Base-by-base conservation (phyloP, 2,329 filamentous ascomycete genomes). In the Purpureocillium lavendulum region DNA sequence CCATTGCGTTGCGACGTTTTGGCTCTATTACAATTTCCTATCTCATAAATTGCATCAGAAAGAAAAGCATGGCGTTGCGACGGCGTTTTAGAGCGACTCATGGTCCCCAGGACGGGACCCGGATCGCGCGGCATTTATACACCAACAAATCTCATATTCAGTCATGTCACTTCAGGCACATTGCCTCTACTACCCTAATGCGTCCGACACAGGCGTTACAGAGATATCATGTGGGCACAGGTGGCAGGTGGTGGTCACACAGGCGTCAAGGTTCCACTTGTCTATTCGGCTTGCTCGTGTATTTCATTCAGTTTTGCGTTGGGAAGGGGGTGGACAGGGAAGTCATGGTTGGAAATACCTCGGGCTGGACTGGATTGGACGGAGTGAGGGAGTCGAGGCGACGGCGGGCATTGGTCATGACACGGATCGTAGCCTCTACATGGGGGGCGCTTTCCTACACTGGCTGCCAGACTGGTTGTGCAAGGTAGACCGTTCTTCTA, bases 61-160 rank as follows among this genome's bases (percentile, higher is more conserved):
- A 28, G 13, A 45, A 40, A 40, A 45, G 43, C 43, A 45, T 45
- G 43, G 43, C 43, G 40, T 42, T 45, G 40, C 38, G 40, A 31
- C 15, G 35, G 9, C 14, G 13, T 28, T 33, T 32, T 34, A 24
- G 18, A n/a, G 17, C 32, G 26, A 16, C 16, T 21, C 28, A 11
- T 28, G 14, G 4, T 38, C 35, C 26, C 14, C 35, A 14, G 32
- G 40, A 38, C 14, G 30, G 30, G 24, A 32, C 11, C 26, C 29
- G 18, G n/a, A 11, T 32, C 36, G 36, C 28, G n/a, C 39, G 21
- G 17, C 28, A 37, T 39, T 24, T 16, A 33, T 36, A 15, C 29
- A n/a, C 26, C 33, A 35, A n/a, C 26, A 29, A 35, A 38, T 38
- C 16, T 26, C 31, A 18, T 36, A 33, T 36, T 26, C 21, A 26